Conservation (phyloP, 345 rosid species). For the Streptanthus diversifolius region DNA sequence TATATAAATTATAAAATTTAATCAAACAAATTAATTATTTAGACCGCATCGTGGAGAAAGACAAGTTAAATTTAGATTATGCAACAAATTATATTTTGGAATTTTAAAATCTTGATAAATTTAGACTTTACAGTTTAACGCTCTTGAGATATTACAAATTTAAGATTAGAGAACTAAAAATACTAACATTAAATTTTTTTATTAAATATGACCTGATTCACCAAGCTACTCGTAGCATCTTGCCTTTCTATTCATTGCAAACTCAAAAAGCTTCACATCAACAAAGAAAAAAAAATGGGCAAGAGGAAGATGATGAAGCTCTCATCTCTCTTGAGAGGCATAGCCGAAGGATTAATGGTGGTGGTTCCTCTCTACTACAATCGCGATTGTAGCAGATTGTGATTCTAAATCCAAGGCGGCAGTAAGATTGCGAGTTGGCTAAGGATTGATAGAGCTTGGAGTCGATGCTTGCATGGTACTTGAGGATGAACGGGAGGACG, state of each 20-base stretch:
- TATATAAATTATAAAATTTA: too few species aligned
- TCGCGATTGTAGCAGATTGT: constrained; percentile 45
- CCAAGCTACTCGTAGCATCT: too few species aligned
- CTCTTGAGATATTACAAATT: too few species aligned
- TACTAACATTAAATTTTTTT: too few species aligned
- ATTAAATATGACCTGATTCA: too few species aligned
- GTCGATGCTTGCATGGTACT: constrained; percentile 75
- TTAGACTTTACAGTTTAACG: too few species aligned
- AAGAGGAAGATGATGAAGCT: constrained; percentile 51
- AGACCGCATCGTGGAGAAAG: too few species aligned
- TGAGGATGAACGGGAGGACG: constrained; percentile 66
- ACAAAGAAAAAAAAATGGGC: constrained; percentile 5
- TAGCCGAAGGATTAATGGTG: constrained; percentile 27
- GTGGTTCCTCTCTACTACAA: constrained; percentile 69
- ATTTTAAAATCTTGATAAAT: too few species aligned
- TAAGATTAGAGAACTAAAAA: too few species aligned
- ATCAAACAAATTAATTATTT: too few species aligned
- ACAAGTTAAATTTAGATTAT: too few species aligned
- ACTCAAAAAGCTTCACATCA: neutral
- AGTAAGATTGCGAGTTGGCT: constrained; percentile 37
- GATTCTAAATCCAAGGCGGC: neutral
- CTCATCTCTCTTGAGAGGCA: constrained; percentile 45
- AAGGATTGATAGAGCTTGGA: constrained; percentile 76
- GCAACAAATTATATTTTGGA: too few species aligned
- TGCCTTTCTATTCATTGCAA: constrained; percentile 14